These are phyloP conservation scores for Isoetes taiwanensis DNA, from an alignment of 75 land plant species.

Conservation along the genomic window DNA sequence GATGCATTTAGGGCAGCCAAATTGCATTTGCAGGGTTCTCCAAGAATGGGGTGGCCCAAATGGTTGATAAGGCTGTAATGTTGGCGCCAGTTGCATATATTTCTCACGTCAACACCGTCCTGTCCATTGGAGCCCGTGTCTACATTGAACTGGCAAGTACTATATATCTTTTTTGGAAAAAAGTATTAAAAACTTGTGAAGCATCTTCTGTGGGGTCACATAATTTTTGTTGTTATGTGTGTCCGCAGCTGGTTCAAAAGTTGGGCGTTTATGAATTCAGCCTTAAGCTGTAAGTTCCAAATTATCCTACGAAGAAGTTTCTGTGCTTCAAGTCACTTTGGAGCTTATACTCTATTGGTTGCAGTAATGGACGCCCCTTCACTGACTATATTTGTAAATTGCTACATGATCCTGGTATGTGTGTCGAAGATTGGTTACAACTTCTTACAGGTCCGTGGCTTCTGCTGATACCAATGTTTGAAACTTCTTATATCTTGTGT, in stretches of 20 bases:
- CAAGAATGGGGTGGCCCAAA: not conserved
- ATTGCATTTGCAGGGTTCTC: constrained; percentile 1
- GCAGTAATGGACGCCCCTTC: not conserved
- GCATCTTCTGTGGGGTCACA: not conserved
- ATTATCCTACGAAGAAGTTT: not conserved
- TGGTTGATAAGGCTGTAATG: not conserved
- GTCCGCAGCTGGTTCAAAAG: not conserved
- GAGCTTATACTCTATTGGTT: not conserved
- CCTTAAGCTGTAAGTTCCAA: not conserved
- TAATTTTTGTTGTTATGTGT: not conserved
- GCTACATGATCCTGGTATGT: not conserved
- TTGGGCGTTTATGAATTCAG: constrained; percentile 3
- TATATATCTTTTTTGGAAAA: not conserved
- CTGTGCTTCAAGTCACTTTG: not conserved
- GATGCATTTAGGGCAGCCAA: not conserved
- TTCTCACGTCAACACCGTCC: not conserved
- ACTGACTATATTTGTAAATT: not conserved
- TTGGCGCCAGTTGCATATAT: constrained; percentile 5
- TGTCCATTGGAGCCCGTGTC: not conserved
- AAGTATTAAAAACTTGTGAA: not conserved
- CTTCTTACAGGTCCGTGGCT: constrained; percentile 7
- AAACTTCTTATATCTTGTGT: not conserved
- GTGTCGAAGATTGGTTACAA: not conserved
- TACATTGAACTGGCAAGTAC: not conserved
- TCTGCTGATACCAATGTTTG: not conserved